Base-by-base conservation (phyloP, 257 asterid species). In the Gynochthodes officinalis region DNA sequence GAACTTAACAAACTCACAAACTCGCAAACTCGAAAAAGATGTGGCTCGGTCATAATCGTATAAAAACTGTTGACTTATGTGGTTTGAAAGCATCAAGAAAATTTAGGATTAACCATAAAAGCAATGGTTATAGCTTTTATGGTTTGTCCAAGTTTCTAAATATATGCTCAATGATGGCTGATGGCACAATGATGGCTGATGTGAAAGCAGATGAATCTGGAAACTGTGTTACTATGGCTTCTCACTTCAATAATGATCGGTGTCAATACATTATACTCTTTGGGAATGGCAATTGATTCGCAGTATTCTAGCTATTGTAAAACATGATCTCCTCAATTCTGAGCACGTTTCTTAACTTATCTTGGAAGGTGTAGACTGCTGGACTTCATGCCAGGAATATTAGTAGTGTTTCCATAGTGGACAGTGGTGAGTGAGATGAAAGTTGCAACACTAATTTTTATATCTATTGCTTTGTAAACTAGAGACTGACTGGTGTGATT, bases 41-140 rank as follows among this genome's bases (percentile, higher is more conserved):
- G 61, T 95, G 98, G 99, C 96, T 95, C 37, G 99, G 99, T 58
- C 97, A 94, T 73, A 95, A 95, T 76, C 97, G 99, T 55, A 92
- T 95, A 55, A 90, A 92, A 73, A 76, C 81, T 54, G 86, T 95
- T 77, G 77, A 95, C 75, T 86, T 95, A 23, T 92, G 98, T 48
- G 98, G 99, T 68, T 81, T 95, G 84, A 95, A 83, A 90, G 92
- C 88, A 87, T 95, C 70, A 90, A 84, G 83, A 95, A 92, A 89
- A 88, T 95, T 72, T n/a, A n/a, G n/a, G n/a, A n/a, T n/a, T n/a
- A n/a, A n/a, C n/a, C 67, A 49, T 37, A 46, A 49, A n/a, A n/a
- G n/a, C n/a, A n/a, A n/a, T n/a, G n/a, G n/a, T n/a, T n/a, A n/a
- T n/a, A n/a, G n/a, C n/a, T n/a, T n/a, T n/a, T n/a, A n/a, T n/a